Percentiles rank a stretch among this genome's conserved stretches.
These are phyloP conservation scores for Rosa rugosa DNA, from an alignment of 306 rosid genomes.

Conservation along the genomic window DNA sequence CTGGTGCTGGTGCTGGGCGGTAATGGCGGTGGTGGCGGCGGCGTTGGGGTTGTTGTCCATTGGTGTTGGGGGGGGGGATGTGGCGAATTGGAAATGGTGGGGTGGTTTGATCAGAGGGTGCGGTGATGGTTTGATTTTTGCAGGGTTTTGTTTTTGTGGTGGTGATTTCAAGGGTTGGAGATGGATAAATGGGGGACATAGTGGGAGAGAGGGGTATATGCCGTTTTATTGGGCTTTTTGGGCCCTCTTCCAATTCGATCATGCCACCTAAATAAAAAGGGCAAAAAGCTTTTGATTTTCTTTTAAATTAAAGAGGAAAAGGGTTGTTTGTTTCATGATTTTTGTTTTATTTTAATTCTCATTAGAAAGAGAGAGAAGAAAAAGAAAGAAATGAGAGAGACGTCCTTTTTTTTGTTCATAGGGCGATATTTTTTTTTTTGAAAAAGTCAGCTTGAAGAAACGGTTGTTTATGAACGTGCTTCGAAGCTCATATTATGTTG, in stretches of 20 bases:
- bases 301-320: too few species aligned
- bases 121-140: neutral
- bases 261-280: neutral
- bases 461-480: too few species aligned
- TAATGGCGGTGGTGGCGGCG: neutral
- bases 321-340: too few species aligned
- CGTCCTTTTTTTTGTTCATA: too few species aligned
- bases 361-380: too few species aligned
- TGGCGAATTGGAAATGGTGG: conserved; percentile 2
- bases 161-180: conserved; percentile 15
- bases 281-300: neutral
- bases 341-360: too few species aligned
- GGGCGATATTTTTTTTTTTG: too few species aligned
- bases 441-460: too few species aligned
- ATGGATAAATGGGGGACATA: conserved; percentile 2
- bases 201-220: neutral
- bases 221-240: neutral
- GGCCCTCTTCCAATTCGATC: neutral
- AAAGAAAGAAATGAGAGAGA: too few species aligned
- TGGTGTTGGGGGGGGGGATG: neutral
- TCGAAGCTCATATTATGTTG: too few species aligned
- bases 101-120: conserved; percentile 19
- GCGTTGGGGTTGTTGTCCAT: conserved; percentile 18
- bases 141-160: neutral
- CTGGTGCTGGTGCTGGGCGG: too few species aligned